phyloP scores from a whole-genome alignment of 768 basidiomycete species.

The Arthromyces matolae region DNA sequence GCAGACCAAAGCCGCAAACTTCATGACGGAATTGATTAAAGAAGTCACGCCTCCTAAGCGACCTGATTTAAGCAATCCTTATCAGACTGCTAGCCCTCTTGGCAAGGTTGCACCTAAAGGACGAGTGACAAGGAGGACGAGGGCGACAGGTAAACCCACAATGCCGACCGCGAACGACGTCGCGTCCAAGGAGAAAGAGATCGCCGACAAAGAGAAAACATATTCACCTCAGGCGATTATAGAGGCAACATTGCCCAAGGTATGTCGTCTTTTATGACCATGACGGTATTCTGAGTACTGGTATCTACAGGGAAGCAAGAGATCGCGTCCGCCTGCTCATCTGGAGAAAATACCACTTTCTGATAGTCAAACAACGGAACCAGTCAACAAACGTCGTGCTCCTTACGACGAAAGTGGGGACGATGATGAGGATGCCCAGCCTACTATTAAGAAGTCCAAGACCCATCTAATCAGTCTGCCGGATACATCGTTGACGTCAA shows the following conservation, averaged over 20 bases:
- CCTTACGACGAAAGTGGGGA: constrained; percentile 33
- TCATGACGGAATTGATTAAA: constrained; percentile 68
- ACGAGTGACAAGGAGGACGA: constrained; percentile 42
- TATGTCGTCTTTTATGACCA: constrained; percentile 23
- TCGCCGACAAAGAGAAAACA: constrained; percentile 26
- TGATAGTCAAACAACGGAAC: constrained; percentile 1
- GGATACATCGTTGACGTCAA: constrained; percentile 16
- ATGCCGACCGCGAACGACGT: constrained; percentile 24
- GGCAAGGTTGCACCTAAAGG: constrained; percentile 38
- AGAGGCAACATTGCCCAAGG: constrained; percentile 75
- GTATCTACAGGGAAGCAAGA: constrained; percentile 63
- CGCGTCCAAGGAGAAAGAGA: constrained; percentile 23
- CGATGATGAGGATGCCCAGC: constrained; percentile 36
- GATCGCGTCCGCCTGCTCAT: constrained; percentile 66
- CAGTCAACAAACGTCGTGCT: constrained; percentile 9
- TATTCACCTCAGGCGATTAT: constrained; percentile 65
- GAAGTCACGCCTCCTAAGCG: constrained; percentile 63
- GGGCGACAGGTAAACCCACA: constrained; percentile 39
- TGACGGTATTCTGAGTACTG: background rate
- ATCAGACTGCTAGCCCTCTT: constrained; percentile 69
- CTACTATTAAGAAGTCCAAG: constrained; percentile 49
- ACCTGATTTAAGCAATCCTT: constrained; percentile 73
- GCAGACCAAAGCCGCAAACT: constrained; percentile 63
- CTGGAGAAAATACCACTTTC: constrained; percentile 34
- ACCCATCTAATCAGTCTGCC: constrained; percentile 29